Base-by-base conservation (phyloP, 257 asterid species). In the Sherardia arvensis region DNA sequence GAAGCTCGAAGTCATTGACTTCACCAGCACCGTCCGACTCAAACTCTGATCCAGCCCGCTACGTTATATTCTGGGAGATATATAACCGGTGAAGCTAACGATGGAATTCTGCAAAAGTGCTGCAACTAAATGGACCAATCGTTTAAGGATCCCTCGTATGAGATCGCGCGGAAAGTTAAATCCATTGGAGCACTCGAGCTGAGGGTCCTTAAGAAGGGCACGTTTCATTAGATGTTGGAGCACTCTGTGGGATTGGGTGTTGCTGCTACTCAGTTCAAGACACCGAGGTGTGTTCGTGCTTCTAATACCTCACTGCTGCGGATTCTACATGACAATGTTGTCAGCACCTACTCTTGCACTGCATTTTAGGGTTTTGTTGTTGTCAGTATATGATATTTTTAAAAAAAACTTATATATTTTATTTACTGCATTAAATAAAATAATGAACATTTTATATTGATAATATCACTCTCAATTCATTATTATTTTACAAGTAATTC, bases 211-310 rank as follows among this genome's bases (percentile, higher is more conserved):
- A 75, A 61, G 83, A 77, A 67, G 59, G 97, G 96, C 2, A 93
- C 99, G 0, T 93, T 93, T 54, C 91, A 85, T 51, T 84, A 85
- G 95, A 85, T 93, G 8, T 48, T 87, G 74, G 99, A 93, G 70
- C 97, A 93, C 60, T 84, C 7, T n/a, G n/a, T n/a, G n/a, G n/a
- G n/a, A n/a, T n/a, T n/a, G n/a, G n/a, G n/a, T n/a, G n/a, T n/a
- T n/a, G 97, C 99, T 3, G 97, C 87, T 18, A 93, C 97, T 81
- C 99, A 93, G 83, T 93, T 89, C 86, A 93, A 93, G 74, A 87
- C 96, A 4, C 99, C 99, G 4, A 60, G 99, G 9, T 93, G 96
- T 32, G 85, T 93, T 29, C 90, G 94, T 5, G 81, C 87, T 4
- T 67, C 69, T 12, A 93, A 93, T 66, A 53, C 5, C 40, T 47